These are phyloP conservation scores for Penicillium verrucosum DNA, from an alignment of 2,329 filamentous ascomycete genomes.

Conservation along the genomic window DNA sequence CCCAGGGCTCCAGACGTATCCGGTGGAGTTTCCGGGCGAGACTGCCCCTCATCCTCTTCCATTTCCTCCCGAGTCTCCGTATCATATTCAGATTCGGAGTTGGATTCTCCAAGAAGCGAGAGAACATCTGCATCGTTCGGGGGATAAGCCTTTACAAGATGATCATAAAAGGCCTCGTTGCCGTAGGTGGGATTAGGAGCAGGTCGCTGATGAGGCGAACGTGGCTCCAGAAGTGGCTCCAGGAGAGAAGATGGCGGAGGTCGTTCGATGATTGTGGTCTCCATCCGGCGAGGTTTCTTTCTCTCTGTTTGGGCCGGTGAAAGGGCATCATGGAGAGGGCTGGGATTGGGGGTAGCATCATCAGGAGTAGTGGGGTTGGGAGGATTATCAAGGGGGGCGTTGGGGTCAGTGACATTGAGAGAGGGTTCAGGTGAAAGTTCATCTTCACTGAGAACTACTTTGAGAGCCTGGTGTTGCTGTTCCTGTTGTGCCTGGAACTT, in stretches of 20 bases:
- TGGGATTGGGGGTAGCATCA: neutral
- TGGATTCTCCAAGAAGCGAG: neutral
- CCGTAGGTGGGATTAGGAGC: neutral
- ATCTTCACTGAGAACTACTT: neutral
- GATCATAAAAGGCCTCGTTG: neutral
- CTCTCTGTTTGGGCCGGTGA: neutral
- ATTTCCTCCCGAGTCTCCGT: neutral
- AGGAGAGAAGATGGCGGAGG: neutral
- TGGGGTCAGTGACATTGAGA: too few relatives aligned
- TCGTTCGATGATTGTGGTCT: neutral
- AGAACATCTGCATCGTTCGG: neutral
- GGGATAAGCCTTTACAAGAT: neutral
- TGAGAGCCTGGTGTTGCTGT: neutral
- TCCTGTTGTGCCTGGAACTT: neutral
- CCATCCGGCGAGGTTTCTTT: neutral
- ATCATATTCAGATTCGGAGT: neutral
- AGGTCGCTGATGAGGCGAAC: neutral
- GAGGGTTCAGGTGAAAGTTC: neutral
- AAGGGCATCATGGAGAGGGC: neutral
- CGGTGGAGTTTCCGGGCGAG: too few relatives aligned
- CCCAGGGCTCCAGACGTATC: neutral
- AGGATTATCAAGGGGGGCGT: neutral
- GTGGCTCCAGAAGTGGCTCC: too few relatives aligned
- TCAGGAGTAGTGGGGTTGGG: too few relatives aligned
- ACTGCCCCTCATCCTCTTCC: neutral